Percentiles rank a stretch among this genome's conserved stretches.
These are phyloP conservation scores for Sporothrix brunneoviolacea DNA, from an alignment of 2,329 filamentous ascomycete species.

Conservation along the genomic window DNA sequence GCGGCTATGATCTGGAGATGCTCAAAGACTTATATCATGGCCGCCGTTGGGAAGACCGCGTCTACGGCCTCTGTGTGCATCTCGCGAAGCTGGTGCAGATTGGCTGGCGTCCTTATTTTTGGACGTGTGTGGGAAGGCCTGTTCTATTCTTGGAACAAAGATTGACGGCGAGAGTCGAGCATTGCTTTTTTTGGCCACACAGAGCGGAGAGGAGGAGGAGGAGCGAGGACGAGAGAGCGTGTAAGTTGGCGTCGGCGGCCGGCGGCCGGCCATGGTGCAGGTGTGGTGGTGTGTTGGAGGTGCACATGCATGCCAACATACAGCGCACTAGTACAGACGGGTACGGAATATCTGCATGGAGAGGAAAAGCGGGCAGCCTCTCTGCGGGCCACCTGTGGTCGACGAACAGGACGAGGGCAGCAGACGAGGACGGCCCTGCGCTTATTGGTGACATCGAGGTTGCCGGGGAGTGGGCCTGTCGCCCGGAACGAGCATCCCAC, in stretches of 20 bases:
- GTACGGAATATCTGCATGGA: neutral
- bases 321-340: conserved; percentile 4
- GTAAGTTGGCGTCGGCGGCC: neutral
- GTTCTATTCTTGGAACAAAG: conserved; percentile 40
- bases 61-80: conserved; percentile 8
- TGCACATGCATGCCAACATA: neutral
- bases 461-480: neutral
- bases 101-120: conserved; percentile 3
- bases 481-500: neutral
- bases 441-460: conserved; percentile 12
- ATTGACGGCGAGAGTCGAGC: conserved; percentile 22
- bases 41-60: conserved; percentile 35
- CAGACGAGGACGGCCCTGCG: conserved; percentile 3
- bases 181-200: conserved; percentile 33
- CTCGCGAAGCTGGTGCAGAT: conserved; percentile 7
- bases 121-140: conserved; percentile 15
- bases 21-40: conserved; percentile 54
- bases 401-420: too few species aligned
- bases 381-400: too few species aligned
- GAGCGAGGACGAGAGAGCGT: neutral
- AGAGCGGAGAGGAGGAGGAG: neutral
- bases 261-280: conserved; percentile 1
- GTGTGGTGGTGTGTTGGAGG: conserved; percentile 1
- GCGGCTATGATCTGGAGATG: conserved; percentile 22
- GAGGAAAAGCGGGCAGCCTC: too few species aligned